Evolutionary conservation across 331 rosid species (phyloP).

Genomic region (Rhamnella rubrinervis): DNA sequence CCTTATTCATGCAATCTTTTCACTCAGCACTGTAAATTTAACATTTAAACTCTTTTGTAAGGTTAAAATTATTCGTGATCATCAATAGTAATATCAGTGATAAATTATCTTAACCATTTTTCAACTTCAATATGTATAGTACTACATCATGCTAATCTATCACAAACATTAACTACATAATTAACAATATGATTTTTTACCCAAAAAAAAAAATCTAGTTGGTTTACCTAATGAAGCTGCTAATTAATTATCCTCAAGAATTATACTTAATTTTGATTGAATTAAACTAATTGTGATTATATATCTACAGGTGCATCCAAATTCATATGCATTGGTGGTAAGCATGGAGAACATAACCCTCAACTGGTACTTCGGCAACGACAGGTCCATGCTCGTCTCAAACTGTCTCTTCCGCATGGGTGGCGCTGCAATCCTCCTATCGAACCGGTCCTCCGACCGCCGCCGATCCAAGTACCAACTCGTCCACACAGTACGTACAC

Average conservation of each 20-base stretch:
- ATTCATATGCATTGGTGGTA: slow-evolving; percentile 85
- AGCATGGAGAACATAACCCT: slow-evolving; percentile 98
- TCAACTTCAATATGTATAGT: no score
- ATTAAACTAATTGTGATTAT: not conserved
- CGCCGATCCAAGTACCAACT: slow-evolving; percentile 72
- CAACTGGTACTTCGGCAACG: slow-evolving; percentile 91
- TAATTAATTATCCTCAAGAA: not conserved
- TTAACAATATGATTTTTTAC: no score
- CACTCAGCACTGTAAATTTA: no score
- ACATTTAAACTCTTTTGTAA: no score
- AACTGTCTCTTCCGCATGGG: slow-evolving; percentile 93
- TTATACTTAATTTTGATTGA: not conserved
- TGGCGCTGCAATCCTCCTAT: slow-evolving; percentile 81
- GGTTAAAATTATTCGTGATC: no score
- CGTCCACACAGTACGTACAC: slow-evolving; percentile 81
- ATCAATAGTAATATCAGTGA: no score
- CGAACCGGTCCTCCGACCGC: slow-evolving; percentile 50
- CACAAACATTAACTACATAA: no score
- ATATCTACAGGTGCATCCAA: slow-evolving; percentile 57
- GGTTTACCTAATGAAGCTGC: not conserved
- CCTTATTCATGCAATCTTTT: no score
- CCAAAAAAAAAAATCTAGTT: no score
- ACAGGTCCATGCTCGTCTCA: slow-evolving; percentile 78
- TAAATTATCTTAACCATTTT: no score
- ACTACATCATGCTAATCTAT: no score